Base-by-base conservation (phyloP, 2,329 filamentous ascomycete species). In the Penicillium aurantiogriseum region DNA sequence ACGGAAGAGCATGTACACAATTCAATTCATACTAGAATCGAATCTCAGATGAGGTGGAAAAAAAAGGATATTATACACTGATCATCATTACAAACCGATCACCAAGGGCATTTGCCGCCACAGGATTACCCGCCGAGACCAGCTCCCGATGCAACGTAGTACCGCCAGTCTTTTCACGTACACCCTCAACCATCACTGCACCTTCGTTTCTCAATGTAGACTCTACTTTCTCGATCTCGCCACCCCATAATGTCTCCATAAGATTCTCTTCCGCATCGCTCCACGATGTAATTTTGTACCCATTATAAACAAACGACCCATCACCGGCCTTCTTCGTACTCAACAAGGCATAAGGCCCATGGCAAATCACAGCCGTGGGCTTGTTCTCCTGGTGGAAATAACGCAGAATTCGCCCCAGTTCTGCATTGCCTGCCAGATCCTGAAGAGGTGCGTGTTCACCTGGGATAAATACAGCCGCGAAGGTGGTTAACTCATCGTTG, bases 321-420 rank as follows among this genome's bases (percentile, higher is more conserved):
- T 68, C 67, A 0, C 71, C 74, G 0, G 64, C 69, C 17, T 64
- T 60, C 60, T 75, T 77, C 0, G 77, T 80, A 5, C 72, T 76
- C 15, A 81, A 56, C 38, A 80, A 71, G 1, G 77, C 79, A 63
- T 75, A 79, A 0, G 78, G 77, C 1, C 79, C 79, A 53, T 81
- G 78, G 39, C 78, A 80, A n/a, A 80, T 74, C 3, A 72, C 74
- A 1, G 76, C 77, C 0, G 78, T 80, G 0, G 78, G 77, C 59
- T 80, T 80, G 4, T 69, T 64, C 57, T 71, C 60, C 2, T 47
- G 45, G 52, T 80, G 75, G 60, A 80, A 80, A 31, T 76, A 74
- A 2, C 59, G 62, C 50, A 80, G 50, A 4, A 80, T 76, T 4
- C 77, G 70, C 0, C 77, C 78, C 7, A 80, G 66, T 2, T 80